A percentile compares a stretch with the other conserved stretches of the same genome.
These are phyloP conservation scores for Gossypium sturtianum DNA, from an alignment of 345 rosid species.

Conservation along the genomic window DNA sequence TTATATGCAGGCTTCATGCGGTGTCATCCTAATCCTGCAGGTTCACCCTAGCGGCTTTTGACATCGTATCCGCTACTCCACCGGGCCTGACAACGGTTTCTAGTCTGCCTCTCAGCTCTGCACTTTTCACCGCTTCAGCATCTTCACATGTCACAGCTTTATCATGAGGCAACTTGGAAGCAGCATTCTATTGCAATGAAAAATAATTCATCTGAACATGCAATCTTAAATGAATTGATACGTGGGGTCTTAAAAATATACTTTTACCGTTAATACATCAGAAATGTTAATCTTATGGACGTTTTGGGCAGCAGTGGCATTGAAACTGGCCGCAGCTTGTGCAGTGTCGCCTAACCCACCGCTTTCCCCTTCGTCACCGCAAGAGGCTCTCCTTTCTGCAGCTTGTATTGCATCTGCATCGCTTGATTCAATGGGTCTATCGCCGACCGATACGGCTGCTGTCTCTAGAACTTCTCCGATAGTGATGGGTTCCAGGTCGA, in stretches of 20 bases:
- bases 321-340: slow-evolving; percentile 53
- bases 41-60: slow-evolving; percentile 44
- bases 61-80: slow-evolving; percentile 49
- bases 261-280: not conserved
- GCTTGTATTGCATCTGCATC: slow-evolving; percentile 78
- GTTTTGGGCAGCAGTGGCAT: slow-evolving; percentile 28
- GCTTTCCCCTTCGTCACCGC: slow-evolving; percentile 30
- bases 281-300: slow-evolving; percentile 36
- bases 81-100: slow-evolving; percentile 38
- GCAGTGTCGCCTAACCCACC: slow-evolving; percentile 45
- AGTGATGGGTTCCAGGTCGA: slow-evolving; percentile 35
- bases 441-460: slow-evolving; percentile 30
- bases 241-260: not conserved
- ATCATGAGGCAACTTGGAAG: slow-evolving; percentile 32
- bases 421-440: slow-evolving; percentile 52
- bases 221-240: not conserved
- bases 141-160: slow-evolving; percentile 45
- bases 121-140: slow-evolving; percentile 39
- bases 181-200: slow-evolving; percentile 1
- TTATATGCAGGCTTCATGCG: not conserved
- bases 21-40: not conserved
- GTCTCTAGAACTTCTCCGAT: slow-evolving; percentile 77
- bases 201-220: not conserved
- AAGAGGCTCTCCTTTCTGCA: slow-evolving; percentile 58
- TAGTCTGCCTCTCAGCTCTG: slow-evolving; percentile 37